Conservation (phyloP, 78 protist genomes). For the Dictyostelium firmibasis region DNA sequence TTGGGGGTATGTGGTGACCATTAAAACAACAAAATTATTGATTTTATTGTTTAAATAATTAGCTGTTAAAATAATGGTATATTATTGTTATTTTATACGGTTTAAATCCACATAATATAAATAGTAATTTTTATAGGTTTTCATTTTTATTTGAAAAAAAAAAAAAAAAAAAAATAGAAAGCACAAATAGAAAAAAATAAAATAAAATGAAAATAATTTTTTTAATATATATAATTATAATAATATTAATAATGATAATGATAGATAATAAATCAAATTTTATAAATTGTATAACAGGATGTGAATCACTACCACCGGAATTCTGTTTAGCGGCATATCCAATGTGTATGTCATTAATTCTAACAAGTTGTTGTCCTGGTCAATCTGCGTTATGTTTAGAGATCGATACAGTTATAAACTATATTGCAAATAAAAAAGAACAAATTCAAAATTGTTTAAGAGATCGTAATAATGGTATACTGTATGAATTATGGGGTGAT, state of each 20-base stretch:
- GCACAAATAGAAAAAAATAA: neutral
- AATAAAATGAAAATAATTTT: neutral
- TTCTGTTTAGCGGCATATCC: constrained; percentile 47
- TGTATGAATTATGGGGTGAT: neutral
- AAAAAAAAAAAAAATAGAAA: neutral
- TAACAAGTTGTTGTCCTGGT: constrained; percentile 39
- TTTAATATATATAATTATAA: neutral
- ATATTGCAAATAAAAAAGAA: neutral
- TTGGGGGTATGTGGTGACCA: neutral
- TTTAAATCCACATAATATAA: too few species aligned
- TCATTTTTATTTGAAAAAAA: too few species aligned
- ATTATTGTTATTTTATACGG: neutral
- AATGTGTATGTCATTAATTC: neutral
- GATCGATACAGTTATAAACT: neutral
- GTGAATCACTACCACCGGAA: neutral
- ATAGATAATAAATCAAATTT: neutral
- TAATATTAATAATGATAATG: neutral
- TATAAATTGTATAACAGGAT: neutral
- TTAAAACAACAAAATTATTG: neutral
- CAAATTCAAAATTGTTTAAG: neutral
- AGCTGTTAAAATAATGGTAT: neutral
- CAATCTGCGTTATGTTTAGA: neutral
- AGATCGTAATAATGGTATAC: neutral
- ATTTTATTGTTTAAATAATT: too few species aligned
- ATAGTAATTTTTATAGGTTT: too few species aligned